Base-by-base conservation (phyloP, 345 rosid species). In the Chamaenerion angustifolium region DNA sequence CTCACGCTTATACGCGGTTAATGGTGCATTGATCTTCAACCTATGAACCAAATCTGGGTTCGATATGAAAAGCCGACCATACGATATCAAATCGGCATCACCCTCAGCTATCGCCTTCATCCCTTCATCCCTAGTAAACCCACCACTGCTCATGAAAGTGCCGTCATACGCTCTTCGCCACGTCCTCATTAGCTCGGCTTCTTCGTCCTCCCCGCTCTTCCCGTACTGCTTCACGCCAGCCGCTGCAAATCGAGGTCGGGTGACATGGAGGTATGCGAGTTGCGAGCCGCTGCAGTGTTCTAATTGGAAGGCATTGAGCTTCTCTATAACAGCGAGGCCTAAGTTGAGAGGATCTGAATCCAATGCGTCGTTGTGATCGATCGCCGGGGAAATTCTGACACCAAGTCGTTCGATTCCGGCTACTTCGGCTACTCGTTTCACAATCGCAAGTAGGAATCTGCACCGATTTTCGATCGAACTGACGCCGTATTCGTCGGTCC, bases 41-140 rank as follows among this genome's bases (percentile, higher is more conserved):
- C 94, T 71, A 47, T 41, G 57, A 16, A 83, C 95, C 49, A 86
- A 63, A 65, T 90, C 96, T 0, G 94, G 96, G 56, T 86, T 86
- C 16, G 98, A 75, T 54, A 86, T 71, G 67, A 83, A 90, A 40
- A 76, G 70, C 10, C 96, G 81, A 1, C 98, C 98, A 10, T 59
- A 90, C 0, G 94, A 76, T 21, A 86, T 80, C 64, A 86, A 57
- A 72, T 90, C 94, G 6, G 94, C 76, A 61, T 76, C 83, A 31
- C 82, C 88, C 51, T 69, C 54, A 11, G 74, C 77, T 45, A 83
- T 25, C 10, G 94, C 94, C 68, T 81, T 64, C 45, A 78, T 55
- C 23, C 98, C 92, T 0, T 83, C 74, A 58, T 83, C 81, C 57
- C 84, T 69, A 0, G 67, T 72, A 64, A 74, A 90, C 2, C 95